Conservation (phyloP, 202 grass and related monocot genomes). For the Bolboschoenoplectus hybrid region DNA sequence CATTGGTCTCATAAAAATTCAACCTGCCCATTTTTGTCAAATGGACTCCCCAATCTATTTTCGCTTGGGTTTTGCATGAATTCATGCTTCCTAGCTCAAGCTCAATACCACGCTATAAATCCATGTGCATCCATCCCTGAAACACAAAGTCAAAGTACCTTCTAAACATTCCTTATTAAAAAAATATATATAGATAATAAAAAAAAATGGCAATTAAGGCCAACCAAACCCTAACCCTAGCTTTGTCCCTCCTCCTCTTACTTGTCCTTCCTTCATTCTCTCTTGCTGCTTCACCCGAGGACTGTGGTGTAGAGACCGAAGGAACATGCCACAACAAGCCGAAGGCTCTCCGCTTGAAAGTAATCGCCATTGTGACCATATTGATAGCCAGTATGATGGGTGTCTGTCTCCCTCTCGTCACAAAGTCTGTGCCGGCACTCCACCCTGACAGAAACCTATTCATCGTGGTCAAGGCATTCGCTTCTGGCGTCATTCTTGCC, state of each 20-base stretch:
- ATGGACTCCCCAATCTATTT: background rate
- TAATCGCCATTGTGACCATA: slow-evolving; percentile 71
- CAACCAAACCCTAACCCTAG: slow-evolving; percentile 32
- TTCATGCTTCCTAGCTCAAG: slow-evolving; percentile 1
- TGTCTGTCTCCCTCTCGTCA: slow-evolving; percentile 81
- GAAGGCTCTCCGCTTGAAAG: slow-evolving; percentile 69
- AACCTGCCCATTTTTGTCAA: slow-evolving; percentile 25
- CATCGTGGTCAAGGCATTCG: slow-evolving; percentile 77
- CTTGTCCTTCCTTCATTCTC: slow-evolving; percentile 37
- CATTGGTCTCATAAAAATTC: background rate
- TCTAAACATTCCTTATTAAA: background rate
- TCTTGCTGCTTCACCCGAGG: slow-evolving; percentile 14
- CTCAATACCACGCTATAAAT: slow-evolving; percentile 32
- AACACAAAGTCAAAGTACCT: slow-evolving; percentile 14
- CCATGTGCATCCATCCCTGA: background rate
- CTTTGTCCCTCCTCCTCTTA: slow-evolving; percentile 35
- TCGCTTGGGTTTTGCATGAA: background rate
- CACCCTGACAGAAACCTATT: slow-evolving; percentile 67
- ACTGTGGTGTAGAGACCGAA: background rate
- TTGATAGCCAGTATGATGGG: slow-evolving; percentile 60
- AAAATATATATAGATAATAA: background rate
- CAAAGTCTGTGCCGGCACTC: slow-evolving; percentile 64
- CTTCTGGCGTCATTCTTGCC: slow-evolving; percentile 83
- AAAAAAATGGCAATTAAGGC: slow-evolving; percentile 20
- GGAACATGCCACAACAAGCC: slow-evolving; percentile 65